Base-by-base conservation (phyloP, 257 asterid species). In the Solanum chilense region DNA sequence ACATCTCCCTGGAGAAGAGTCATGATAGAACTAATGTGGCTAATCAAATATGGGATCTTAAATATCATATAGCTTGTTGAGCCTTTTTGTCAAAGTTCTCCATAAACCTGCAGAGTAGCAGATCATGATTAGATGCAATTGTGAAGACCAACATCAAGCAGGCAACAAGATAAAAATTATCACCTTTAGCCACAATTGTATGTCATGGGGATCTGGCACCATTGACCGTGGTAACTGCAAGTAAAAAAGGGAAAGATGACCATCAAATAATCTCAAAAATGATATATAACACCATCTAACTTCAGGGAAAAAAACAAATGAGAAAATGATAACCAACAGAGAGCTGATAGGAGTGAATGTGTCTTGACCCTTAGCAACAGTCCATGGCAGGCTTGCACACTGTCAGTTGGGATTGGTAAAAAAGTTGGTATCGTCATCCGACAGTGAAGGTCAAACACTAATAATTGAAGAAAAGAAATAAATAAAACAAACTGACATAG, bases 301-400 rank as follows among this genome's bases (percentile, higher is more conserved):
- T 25, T 27, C 16, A 47, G 41, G 56, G 85, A 68, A 9, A 20
- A 16, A 58, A 58, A 35, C 37, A 16, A 49, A 52, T 9, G 29
- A 12, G 27, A 84, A 25, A 70, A 33, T 74, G 58, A 83, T 82
- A 49, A 44, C 60, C 66, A 83, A 86, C 69, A 66, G 15, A 66
- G 96, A 91, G 94, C 99, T 97, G 90, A 97, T 95, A 33, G 99
- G 99, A 14, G 99, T 96, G 95, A 96, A 97, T 88, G 99, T 97
- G 89, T 97, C 99, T 92, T 94, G 99, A 82, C 98, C 99, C 88
- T 97, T 97, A 87, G 99, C 96, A 87, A 93, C 89, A 86, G 98
- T 93, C 99, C 99, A 97, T n/a, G 99, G 99, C 88, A 97, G 98
- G 88, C 99, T 99, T 90, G 98, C 96, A 90, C 98, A 92, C 99